Base-by-base conservation (phyloP, 1,139 yeast species). In the Arxiozyma slooffiae region DNA sequence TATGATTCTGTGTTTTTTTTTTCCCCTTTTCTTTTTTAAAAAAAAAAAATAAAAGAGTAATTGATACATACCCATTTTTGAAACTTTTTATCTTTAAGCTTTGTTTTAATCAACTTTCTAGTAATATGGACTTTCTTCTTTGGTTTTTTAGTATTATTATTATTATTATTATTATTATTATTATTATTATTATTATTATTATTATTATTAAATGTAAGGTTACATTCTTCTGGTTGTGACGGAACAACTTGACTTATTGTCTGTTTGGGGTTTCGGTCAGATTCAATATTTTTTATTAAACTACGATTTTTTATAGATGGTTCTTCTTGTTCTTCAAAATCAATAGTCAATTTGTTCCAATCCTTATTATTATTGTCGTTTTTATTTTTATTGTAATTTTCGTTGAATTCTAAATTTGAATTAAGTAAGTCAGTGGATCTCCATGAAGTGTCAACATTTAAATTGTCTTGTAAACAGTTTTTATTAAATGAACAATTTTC, bases 41-140 rank as follows among this genome's bases (percentile, higher is more conserved):
- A n/a, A n/a, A n/a, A n/a, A n/a, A n/a, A n/a, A n/a, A n/a, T n/a
- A n/a, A n/a, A 30, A 2, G 3, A 2, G 36, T 30, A 30, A 30
- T 30, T 30, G 36, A 30, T 42, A 56, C 62, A 52, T 58, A 63
- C 68, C 66, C 65, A 64, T 49, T 53, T 56, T 55, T 60, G 54
- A 44, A 64, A 64, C 7, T 54, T 48, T 30, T 52, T 54, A 47
- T 64, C 66, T 20, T 56, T 53, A n/a, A 64, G 43, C 47, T 58
- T 64, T 41, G 52, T 38, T 46, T 53, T 54, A n/a, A 64, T 53
- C 4, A 50, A 39, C 34, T 53, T 57, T 44, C 57, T 55, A 5
- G 64, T 53, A 21, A 60, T 54, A 40, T 52, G 56, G 14, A 22
- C 24, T 47, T 43, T 49, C n/a, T n/a, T 26, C 36, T 30, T 38